Evolutionary conservation across 139 green algal genomes (phyloP), one percentile per base, ranked within the genome.

Genomic region (Zygnema circumcarinatum): DNA sequence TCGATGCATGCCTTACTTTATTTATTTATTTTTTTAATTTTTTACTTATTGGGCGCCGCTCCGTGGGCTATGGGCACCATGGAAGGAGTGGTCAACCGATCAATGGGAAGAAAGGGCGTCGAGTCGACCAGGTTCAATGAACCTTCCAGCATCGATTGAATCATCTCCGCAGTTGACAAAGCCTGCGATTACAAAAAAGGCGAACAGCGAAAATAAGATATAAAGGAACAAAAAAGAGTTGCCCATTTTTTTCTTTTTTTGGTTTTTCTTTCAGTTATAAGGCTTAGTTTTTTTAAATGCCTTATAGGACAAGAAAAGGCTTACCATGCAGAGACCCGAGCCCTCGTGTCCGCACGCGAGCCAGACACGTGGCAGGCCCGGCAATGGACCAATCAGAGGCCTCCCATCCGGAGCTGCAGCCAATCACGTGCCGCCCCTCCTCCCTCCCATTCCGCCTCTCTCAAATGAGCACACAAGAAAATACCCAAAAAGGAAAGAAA

Each of bases 321-420:
- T 81, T n/a, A 86, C 80, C 80, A 86, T 79, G 3, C 67, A 79
- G 3, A 86, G 53, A 41, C 80, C 80, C 16, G 80, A 86, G 3
- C 80, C 80, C 16, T 86, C 80, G 33, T 86, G 80, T 29, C 80
- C 80, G 3, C 38, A 40, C n/a, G 80, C 80, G 2, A 86, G 35
- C 21, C 67, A 41, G 11, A 86, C 35, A 31, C 53, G 38, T 79
- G 36, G 25, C 1, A 86, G 35, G 29, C 25, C n/a, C 2, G 67
- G 42, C 47, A 86, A 39, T 41, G 53, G 53, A 32, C 80, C 80
- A 86, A 86, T 86, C 52, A 80, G 31, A 41, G 80, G 80, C 53
- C 80, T 79, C 52, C 80, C 80, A 80, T 86, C 53, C 31, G 47
- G 53, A 29, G 20, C 80, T 86, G 80, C 47, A 78, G 11, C 11